Evolutionary conservation across 495 filamentous ascomycete genomes (phyloP), one percentile per base, ranked within the genome.

Genomic region (Penicillium lagena): DNA sequence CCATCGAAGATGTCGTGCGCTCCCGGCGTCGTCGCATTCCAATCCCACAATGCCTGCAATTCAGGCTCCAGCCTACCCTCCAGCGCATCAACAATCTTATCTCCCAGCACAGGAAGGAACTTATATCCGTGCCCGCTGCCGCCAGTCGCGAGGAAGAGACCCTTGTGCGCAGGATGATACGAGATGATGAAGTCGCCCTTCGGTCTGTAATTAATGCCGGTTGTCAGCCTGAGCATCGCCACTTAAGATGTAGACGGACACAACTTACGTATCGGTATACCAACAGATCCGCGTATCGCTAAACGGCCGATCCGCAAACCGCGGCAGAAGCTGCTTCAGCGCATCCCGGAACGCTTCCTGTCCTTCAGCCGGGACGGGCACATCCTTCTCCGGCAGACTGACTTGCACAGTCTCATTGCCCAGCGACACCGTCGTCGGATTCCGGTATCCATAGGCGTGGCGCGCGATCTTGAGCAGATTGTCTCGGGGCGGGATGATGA

Each of bases 81-180:
- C 17, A 95, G 58, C 27, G 79, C 76, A 52, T 88, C 82, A 10
- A 83, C 82, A 35, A 95, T 74, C 57, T 81, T 81, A 42, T 87
- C 85, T 11, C 90, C 90, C 10, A 95, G 62, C 12, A 95, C 81
- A 2, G 90, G 90, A 61, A 95, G 63, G 61, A 95, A 95, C 60
- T 95, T 95, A 69, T 85, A 95, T 4, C 62, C 90, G 60, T 96
- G 90, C 2, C 90, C 90, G 54, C 82, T 87, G 11, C 86, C 90
- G 11, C 90, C 90, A 1, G 86, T 91, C 1, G 87, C 85, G 11
- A 96, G 56, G 62, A 95, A 90, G 13, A 95, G 66, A 10, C 78
- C 76, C 17, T 72, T 53, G 58, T 79, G 78, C 8, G 62, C 55
- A 0, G 89, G 89, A 49, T 93, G 86, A 49, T 86, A 87, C 43